Conservation (phyloP, 2,329 filamentous ascomycete species). For the Fusarium phyllophilum region DNA sequence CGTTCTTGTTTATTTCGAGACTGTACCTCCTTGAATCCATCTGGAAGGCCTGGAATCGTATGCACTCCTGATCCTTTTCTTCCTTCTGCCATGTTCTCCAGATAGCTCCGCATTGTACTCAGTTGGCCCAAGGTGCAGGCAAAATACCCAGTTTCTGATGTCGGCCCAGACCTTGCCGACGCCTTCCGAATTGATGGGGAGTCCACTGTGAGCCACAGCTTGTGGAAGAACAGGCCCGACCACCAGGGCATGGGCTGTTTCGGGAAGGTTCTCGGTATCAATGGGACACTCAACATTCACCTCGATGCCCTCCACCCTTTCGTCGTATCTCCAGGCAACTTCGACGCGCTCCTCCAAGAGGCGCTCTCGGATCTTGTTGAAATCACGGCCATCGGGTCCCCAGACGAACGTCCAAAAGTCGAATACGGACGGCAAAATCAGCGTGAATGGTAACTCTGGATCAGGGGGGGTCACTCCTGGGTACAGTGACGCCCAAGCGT, state of each 20-base stretch:
- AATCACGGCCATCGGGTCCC: neutral
- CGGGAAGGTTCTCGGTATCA: too few species aligned
- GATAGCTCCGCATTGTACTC: neutral
- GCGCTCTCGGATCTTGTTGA: neutral
- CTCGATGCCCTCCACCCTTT: too few species aligned
- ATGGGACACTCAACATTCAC: too few species aligned
- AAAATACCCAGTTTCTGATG: too few species aligned
- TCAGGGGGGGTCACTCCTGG: neutral
- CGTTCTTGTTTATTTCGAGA: too few species aligned
- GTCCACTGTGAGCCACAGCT: too few species aligned
- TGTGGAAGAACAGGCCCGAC: too few species aligned
- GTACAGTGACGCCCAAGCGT: neutral
- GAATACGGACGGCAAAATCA: accelerated
- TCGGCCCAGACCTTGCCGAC: neutral
- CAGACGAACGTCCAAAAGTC: neutral
- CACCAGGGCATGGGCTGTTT: too few species aligned
- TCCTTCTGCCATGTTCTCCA: neutral
- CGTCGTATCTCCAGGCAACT: neutral
- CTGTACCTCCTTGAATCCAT: too few species aligned
- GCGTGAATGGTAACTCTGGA: neutral
- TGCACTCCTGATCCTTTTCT: too few species aligned
- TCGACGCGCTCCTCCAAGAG: neutral
- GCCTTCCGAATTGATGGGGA: neutral
- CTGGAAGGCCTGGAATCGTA: too few species aligned
- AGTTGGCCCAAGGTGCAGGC: too few species aligned